Base-by-base conservation (phyloP, 2,329 filamentous ascomycete genomes). In the Cladophialophora bantiana region DNA sequence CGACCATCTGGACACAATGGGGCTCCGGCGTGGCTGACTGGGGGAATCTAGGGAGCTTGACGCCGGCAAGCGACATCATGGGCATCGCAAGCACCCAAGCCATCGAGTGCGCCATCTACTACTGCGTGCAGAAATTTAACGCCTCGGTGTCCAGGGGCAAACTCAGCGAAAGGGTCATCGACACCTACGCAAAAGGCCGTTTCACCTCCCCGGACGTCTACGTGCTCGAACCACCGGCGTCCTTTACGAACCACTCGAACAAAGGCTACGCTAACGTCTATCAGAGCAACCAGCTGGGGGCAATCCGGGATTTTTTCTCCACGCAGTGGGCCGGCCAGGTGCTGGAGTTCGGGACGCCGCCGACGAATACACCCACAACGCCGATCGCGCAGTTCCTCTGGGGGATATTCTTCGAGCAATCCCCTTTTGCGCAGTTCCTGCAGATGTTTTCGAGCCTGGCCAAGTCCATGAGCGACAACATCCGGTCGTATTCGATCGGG, bases 241-340 rank as follows among this genome's bases (percentile, higher is more conserved):
- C 48, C 7, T 75, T 75, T 5, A 75, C 59, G 20, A 55, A 62
- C 48, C 32, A 31, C 7, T 54, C 59, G 4, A 45, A 31, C 32
- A 35, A 34, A 12, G 38, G 31, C n/a, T 34, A 13, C 13, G 57
- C 57, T 13, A 59, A 50, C 40, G 5, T 55, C 20, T 62, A 54
- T 34, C 40, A 26, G 35, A 55, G 38, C 7, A 35, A 52, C 45
- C 54, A 42, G 48, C 26, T 62, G 32, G 18, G 35, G 18, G 18
- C 15, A 18, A 40, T 42, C 34, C 34, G 35, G 10, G 34, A 40
- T 9, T 62, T 62, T 12, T 54, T 62, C 45, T 15, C 32, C 9
- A 40, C 48, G 34, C 50, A 53, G 12, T 62, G 59, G 59, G 38
- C 34, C 12, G 57, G 57, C 57, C 40, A 45, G 45, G 45, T 50